Evolutionary conservation across 2,329 filamentous ascomycete genomes (phyloP).

Genomic region (Verticillium dahliae): DNA sequence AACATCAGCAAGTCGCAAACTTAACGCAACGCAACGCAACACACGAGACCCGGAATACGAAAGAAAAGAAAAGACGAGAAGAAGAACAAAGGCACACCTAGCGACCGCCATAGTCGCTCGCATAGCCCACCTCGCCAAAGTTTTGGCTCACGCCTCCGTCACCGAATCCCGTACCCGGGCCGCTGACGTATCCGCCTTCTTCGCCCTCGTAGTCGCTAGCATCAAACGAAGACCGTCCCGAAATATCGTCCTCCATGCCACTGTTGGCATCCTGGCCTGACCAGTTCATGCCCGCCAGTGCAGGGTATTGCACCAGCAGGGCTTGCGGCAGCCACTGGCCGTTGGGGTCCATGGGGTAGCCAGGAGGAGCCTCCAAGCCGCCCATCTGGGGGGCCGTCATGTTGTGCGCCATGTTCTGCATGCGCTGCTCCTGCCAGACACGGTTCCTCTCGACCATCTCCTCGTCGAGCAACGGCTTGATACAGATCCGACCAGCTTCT

Average conservation of each 20-base stretch:
- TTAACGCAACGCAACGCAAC: background rate
- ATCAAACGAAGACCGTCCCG: slow-evolving; percentile 75
- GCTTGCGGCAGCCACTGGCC: slow-evolving; percentile 76
- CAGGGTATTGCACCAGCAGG: slow-evolving; percentile 85
- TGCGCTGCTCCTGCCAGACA: slow-evolving; percentile 65
- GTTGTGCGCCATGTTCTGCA: slow-evolving; percentile 57
- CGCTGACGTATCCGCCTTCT: slow-evolving; percentile 60
- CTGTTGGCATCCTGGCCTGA: slow-evolving; percentile 56
- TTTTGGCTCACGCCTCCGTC: slow-evolving; percentile 49
- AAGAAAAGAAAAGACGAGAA: background rate
- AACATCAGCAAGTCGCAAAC: background rate
- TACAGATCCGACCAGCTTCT: slow-evolving; percentile 91
- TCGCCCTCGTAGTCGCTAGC: slow-evolving; percentile 71
- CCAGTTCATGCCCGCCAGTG: slow-evolving; percentile 88
- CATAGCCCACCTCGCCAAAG: slow-evolving; percentile 48
- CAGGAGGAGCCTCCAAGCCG: slow-evolving; percentile 52
- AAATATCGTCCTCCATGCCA: slow-evolving; percentile 70
- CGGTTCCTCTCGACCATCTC: slow-evolving; percentile 80
- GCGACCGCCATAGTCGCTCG: slow-evolving; percentile 39
- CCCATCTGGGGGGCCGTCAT: slow-evolving; percentile 45
- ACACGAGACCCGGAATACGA: background rate
- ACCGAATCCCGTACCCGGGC: slow-evolving; percentile 53
- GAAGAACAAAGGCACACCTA: background rate
- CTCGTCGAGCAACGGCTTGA: slow-evolving; percentile 94
- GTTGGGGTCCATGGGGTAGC: slow-evolving; percentile 49